phyloP scores from a whole-genome alignment of 148 eudicot species.

The Cornus suecica region DNA sequence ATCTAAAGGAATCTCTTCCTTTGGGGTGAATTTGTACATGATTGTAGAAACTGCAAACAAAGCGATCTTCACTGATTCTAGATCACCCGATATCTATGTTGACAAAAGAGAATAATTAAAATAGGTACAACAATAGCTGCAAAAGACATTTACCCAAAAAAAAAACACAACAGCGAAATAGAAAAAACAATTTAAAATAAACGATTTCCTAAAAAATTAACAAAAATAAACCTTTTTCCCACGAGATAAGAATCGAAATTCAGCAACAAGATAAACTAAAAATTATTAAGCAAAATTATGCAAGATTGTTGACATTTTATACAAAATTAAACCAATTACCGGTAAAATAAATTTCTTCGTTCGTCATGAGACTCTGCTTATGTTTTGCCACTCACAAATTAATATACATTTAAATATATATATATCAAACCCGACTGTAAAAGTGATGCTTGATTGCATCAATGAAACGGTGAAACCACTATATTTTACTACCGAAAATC shows the following conservation, averaged over 20 bases:
- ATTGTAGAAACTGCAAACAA: constrained; percentile 85
- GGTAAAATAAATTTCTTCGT: not conserved
- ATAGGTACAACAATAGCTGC: not conserved
- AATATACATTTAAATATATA: too few relatives aligned
- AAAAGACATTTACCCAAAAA: too few relatives aligned
- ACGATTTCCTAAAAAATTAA: too few relatives aligned
- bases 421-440: too few relatives aligned
- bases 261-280: not conserved
- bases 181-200: too few relatives aligned
- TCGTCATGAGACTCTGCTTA: too few relatives aligned
- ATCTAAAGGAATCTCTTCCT: constrained; percentile 75
- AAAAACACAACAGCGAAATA: too few relatives aligned
- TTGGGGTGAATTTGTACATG: constrained; percentile 84
- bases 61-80: constrained; percentile 78
- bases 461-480: not conserved
- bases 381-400: too few relatives aligned
- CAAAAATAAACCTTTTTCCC: constrained; percentile 1
- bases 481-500: not conserved
- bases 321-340: not conserved
- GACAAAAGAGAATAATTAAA: not conserved
- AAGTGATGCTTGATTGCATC: too few relatives aligned
- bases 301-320: not conserved
- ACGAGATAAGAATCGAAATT: not conserved
- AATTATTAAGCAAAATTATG: not conserved
- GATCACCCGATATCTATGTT: constrained; percentile 72